Conservation (phyloP, 2,329 filamentous ascomycete genomes). For the Pseudopithomyces maydicus region DNA sequence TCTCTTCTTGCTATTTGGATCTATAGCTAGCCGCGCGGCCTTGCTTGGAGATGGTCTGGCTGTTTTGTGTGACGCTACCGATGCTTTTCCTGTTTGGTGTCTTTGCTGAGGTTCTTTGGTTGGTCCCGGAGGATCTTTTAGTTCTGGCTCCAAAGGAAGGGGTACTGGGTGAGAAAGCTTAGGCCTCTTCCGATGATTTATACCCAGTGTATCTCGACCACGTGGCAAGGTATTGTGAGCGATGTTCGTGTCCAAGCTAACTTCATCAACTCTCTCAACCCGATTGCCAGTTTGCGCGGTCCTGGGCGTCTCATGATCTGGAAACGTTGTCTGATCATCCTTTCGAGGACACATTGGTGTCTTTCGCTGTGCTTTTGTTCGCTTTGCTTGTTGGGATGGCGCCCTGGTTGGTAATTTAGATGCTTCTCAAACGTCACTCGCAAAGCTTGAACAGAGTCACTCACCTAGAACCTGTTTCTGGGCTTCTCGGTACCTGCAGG, state of each 20-base stretch:
- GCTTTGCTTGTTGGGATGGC: background rate
- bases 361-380: background rate
- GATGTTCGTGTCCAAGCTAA: background rate
- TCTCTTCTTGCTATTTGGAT: background rate
- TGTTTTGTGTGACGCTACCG: background rate
- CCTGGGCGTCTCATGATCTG: background rate
- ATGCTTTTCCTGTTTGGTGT: background rate
- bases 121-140: background rate
- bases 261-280: background rate
- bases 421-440: background rate
- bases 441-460: background rate
- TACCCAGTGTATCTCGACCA: background rate
- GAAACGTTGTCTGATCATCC: background rate
- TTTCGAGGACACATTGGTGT: background rate
- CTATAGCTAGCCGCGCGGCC: background rate
- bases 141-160: background rate
- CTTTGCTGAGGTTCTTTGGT: background rate
- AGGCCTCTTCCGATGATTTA: slow-evolving; percentile 8
- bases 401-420: background rate
- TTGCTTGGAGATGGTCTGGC: background rate
- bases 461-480: background rate
- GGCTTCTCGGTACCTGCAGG: slow-evolving; percentile 8
- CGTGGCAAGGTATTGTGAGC: background rate
- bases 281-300: slow-evolving; percentile 4
- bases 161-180: background rate